phyloP scores from a whole-genome alignment of 2,329 filamentous ascomycete species.

The Diaporthe sp. region DNA sequence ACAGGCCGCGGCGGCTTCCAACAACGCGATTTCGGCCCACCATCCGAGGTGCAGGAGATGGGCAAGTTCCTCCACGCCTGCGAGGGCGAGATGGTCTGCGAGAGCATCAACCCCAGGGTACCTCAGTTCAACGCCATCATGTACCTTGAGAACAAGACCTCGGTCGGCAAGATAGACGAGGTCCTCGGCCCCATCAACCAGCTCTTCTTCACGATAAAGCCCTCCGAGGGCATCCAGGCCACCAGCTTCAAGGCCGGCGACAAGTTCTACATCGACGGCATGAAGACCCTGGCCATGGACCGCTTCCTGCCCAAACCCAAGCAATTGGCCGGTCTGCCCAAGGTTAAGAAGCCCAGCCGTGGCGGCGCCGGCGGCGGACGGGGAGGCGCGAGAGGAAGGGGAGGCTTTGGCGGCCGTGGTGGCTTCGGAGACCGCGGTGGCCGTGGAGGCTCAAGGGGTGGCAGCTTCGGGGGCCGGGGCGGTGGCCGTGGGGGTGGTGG shows the following conservation, averaged over 20 bases:
- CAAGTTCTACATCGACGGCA: constrained; percentile 95
- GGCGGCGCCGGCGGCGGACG: constrained; percentile 63
- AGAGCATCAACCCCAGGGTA: constrained; percentile 93
- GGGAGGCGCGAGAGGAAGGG: constrained; percentile 50
- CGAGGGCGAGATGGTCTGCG: constrained; percentile 98
- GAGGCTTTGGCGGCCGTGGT: constrained; percentile 45
- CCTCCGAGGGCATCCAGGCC: constrained; percentile 94
- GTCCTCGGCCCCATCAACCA: constrained; percentile 97
- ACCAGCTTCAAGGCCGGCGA: constrained; percentile 95
- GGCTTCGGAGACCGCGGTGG: constrained; percentile 41
- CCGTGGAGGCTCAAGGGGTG: constrained; percentile 32
- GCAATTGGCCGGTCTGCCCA: constrained; percentile 67
- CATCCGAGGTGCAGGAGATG: constrained; percentile 80
- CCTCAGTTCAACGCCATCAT: constrained; percentile 99
- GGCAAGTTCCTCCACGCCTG: constrained; percentile 93
- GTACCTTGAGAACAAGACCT: constrained; percentile 98
- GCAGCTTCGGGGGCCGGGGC: constrained; percentile 41
- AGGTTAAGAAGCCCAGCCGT: constrained; percentile 62
- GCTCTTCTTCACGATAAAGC: constrained; percentile 98
- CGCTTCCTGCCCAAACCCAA: constrained; percentile 98
- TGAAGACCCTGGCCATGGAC: constrained; percentile 95
- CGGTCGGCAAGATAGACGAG: constrained; percentile 97
- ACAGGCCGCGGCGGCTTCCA: constrained; percentile 72
- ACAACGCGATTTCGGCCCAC: constrained; percentile 69
- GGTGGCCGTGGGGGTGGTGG: constrained; percentile 44